Evolutionary conservation across 768 basidiomycete genomes (phyloP).

Genomic region (Filobasidium wieringae): DNA sequence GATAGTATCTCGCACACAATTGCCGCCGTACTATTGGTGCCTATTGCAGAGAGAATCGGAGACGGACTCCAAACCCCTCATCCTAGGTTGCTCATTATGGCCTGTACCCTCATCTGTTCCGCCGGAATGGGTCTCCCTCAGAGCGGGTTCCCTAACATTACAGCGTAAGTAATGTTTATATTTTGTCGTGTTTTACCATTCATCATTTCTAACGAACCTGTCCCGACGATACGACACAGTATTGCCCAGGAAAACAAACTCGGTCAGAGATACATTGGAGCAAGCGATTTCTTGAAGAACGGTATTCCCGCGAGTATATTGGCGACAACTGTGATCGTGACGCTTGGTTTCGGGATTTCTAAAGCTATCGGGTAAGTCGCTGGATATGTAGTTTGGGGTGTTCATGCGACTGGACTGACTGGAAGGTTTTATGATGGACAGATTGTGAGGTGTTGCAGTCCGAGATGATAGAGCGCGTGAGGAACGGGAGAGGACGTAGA

Average conservation of each 20-base stretch:
- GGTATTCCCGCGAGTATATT: slow-evolving; percentile 90
- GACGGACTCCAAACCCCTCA: slow-evolving; percentile 58
- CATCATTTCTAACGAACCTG: neutral
- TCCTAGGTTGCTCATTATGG: slow-evolving; percentile 73
- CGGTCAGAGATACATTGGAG: slow-evolving; percentile 69
- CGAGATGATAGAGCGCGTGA: too few species aligned
- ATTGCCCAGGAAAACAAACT: slow-evolving; percentile 84
- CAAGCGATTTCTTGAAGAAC: slow-evolving; percentile 81
- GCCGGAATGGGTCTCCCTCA: slow-evolving; percentile 98
- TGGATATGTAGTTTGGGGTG: neutral
- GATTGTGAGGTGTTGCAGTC: too few species aligned
- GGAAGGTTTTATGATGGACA: too few species aligned
- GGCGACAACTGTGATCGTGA: slow-evolving; percentile 72
- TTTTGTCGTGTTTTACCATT: neutral
- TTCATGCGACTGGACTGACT: too few species aligned
- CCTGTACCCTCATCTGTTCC: slow-evolving; percentile 78
- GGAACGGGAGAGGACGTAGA: too few species aligned
- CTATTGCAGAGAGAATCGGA: slow-evolving; percentile 85
- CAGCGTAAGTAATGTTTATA: slow-evolving; percentile 58
- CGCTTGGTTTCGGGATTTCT: slow-evolving; percentile 71
- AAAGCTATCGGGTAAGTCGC: slow-evolving; percentile 52
- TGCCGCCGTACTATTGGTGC: slow-evolving; percentile 89
- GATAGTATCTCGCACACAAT: slow-evolving; percentile 82
- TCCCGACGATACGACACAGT: slow-evolving; percentile 8
- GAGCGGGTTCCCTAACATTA: slow-evolving; percentile 97